Evolutionary conservation across 257 asterid species (phyloP), one percentile per base, ranked within the genome.

Genomic region (Knoxia roxburghii): DNA sequence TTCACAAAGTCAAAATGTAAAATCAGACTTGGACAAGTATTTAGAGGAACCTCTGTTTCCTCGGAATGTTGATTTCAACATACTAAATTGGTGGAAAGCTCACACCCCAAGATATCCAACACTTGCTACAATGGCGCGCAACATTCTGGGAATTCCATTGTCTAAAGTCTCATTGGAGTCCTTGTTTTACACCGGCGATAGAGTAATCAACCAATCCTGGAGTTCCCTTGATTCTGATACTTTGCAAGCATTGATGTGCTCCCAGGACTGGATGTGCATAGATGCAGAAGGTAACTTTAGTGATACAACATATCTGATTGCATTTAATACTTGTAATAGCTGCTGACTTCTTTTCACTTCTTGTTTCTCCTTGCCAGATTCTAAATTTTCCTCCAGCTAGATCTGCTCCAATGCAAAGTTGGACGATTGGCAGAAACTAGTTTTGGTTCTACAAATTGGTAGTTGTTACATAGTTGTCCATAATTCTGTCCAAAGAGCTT

Each of bases 21-120:
- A 83, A 72, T 88, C 95, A 2, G 99, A 90, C 79, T 80, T 93
- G 69, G 99, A 93, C 76, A 93, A 88, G 77, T 90, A 93, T 59
- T 82, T 93, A 75, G 96, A 86, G 81, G 99, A 93, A 53, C 91
- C 95, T 1, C 72, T 88, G 55, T 93, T 90, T 75, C 97, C 99
- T 13, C 84, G 92, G 0, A 84, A 77, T 77, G 78, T 3, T 53
- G 95, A 90, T 79, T 87, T 93, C 76, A 79, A 60, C 81, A 81
- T 93, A 77, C 75, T 93, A 63, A 86, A 84, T 77, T 93, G 97
- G 96, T 93, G 98, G 98, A 93, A 85, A 82, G 94, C 90, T 78
- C 97, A 92, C 35, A 86, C 95, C 33, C 89, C 96, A 21, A 87
- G 89, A 73, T 89, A 87, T 78, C 98, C 97, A 33, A 81, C 85